phyloP scores from a whole-genome alignment of 139 green algal genomes.

The Closterium sp. region DNA sequence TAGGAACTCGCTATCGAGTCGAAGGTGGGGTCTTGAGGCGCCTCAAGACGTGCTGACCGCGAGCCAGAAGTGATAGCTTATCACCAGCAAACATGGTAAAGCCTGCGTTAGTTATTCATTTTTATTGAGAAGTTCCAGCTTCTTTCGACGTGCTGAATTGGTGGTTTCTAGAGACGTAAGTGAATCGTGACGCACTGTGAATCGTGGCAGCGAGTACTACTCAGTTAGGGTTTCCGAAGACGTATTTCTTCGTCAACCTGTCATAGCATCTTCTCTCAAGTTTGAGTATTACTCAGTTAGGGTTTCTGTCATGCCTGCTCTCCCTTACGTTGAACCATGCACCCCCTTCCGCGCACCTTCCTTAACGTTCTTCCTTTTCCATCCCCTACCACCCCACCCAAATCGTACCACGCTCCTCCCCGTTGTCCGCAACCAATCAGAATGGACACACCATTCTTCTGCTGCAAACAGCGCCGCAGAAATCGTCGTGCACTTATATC shows the following conservation, averaged over 20 bases:
- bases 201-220: background rate
- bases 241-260: background rate
- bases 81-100: background rate
- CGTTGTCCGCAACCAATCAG: background rate
- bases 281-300: background rate
- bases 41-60: background rate
- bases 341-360: too few species aligned
- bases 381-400: background rate
- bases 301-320: background rate
- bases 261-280: background rate
- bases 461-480: constrained; percentile 8
- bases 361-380: too few species aligned
- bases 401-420: background rate
- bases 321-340: background rate
- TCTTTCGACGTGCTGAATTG: background rate
- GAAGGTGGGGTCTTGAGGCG: background rate
- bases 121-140: background rate
- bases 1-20: background rate
- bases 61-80: background rate
- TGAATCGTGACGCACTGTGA: background rate
- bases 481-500: constrained; percentile 13
- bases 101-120: background rate
- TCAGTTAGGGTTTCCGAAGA: background rate
- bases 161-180: background rate
- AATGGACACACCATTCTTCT: constrained; percentile 27